Conservation (phyloP, 176 grass and related monocot species). For the Urochloa ruziziensis region DNA sequence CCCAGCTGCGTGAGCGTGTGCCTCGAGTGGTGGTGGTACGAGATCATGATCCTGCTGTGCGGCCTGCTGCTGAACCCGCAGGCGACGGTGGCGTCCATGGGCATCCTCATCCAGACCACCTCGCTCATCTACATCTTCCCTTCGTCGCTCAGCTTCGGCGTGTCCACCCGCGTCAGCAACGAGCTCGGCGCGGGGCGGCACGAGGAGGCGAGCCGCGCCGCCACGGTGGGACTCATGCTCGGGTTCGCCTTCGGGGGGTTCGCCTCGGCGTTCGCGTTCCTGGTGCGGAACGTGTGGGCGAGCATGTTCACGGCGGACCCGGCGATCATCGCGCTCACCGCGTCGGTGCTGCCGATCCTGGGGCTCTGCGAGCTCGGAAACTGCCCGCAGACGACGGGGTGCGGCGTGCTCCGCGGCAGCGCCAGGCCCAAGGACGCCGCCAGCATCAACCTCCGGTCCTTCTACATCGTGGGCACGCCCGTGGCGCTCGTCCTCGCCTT, state of each 20-base stretch:
- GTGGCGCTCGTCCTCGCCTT: slow-evolving; percentile 75
- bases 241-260: slow-evolving; percentile 61
- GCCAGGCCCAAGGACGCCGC: slow-evolving; percentile 74
- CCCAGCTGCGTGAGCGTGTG: slow-evolving; percentile 84
- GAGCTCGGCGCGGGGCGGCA: slow-evolving; percentile 77
- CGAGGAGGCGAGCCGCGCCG: slow-evolving; percentile 55
- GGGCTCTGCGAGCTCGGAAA: slow-evolving; percentile 80
- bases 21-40: slow-evolving; percentile 99
- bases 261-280: slow-evolving; percentile 62
- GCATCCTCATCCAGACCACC: slow-evolving; percentile 91
- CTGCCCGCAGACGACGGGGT: slow-evolving; percentile 88
- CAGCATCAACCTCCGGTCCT: slow-evolving; percentile 78
- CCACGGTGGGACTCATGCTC: slow-evolving; percentile 54
- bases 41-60: slow-evolving; percentile 96
- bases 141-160: slow-evolving; percentile 83
- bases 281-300: slow-evolving; percentile 63
- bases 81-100: slow-evolving; percentile 91
- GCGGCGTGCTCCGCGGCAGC: slow-evolving; percentile 82
- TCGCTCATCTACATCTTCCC: slow-evolving; percentile 98
- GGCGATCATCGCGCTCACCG: slow-evolving; percentile 67
- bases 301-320: slow-evolving; percentile 74
- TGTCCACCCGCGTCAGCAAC: slow-evolving; percentile 90
- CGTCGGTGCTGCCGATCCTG: slow-evolving; percentile 70
- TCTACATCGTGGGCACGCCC: slow-evolving; percentile 77
- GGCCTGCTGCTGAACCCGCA: slow-evolving; percentile 85